Percentiles rank a stretch among this genome's conserved stretches.
phyloP scores from a whole-genome alignment of 495 filamentous ascomycete species.

The Annulohypoxylon moriforme region DNA sequence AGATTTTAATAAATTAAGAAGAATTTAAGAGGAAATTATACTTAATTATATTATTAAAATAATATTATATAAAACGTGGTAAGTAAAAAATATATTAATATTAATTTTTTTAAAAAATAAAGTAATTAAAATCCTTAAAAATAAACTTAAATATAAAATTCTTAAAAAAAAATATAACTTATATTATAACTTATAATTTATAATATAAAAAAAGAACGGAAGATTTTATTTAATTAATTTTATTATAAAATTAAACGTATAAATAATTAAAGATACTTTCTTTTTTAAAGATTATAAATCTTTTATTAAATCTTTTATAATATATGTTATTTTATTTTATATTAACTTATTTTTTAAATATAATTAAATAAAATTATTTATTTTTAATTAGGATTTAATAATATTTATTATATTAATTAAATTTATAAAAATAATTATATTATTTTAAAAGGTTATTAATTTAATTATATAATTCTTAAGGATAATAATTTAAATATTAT shows the following conservation, averaged over 20 bases:
- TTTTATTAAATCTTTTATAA: neutral
- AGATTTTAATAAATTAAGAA: neutral
- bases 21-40: neutral
- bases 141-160: neutral
- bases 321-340: conserved; percentile 1
- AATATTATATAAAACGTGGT: neutral
- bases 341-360: neutral
- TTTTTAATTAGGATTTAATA: neutral
- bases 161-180: neutral
- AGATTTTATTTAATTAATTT: neutral
- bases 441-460: neutral
- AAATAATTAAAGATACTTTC: neutral
- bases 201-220: neutral
- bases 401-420: neutral
- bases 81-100: neutral
- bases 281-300: neutral
- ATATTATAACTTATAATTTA: neutral
- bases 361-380: neutral
- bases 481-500: neutral
- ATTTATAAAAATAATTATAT: neutral
- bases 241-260: neutral
- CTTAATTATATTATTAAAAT: neutral
- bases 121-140: neutral
- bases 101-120: neutral
- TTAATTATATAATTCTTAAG: neutral